A percentile compares a stretch with the other conserved stretches of the same genome.
Evolutionary conservation across 2,329 filamentous ascomycete genomes (phyloP).

Genomic region (Aspergillus phoenicis): DNA sequence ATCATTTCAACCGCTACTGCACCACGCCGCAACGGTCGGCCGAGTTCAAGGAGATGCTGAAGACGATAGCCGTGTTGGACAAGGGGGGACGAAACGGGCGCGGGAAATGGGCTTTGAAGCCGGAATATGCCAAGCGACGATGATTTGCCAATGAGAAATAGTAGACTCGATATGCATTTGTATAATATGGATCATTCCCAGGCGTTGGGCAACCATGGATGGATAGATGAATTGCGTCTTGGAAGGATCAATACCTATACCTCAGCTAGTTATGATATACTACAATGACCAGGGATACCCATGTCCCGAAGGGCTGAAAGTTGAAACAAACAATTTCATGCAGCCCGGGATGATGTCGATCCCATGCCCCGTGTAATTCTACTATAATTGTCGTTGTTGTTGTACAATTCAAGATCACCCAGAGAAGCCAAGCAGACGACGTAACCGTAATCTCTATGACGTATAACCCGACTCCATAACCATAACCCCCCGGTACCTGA

Average conservation of each 20-base stretch:
- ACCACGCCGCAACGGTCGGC: conserved; percentile 67
- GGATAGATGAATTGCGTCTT: background rate
- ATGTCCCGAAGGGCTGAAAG: background rate
- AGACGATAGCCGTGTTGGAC: conserved; percentile 73
- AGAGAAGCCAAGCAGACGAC: no score
- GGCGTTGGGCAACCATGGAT: background rate
- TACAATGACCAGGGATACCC: background rate
- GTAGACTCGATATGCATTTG: background rate
- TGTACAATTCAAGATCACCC: no score
- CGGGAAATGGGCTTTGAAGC: conserved; percentile 62
- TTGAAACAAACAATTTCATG: background rate
- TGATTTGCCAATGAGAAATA: background rate
- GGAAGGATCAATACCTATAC: background rate
- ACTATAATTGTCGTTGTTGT: no score
- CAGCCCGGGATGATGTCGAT: background rate
- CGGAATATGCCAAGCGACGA: conserved; percentile 50
- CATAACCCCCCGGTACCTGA: no score
- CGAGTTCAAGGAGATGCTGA: conserved; percentile 81
- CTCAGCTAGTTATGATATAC: no score
- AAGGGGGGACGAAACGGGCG: conserved; percentile 51
- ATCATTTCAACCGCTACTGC: conserved; percentile 85
- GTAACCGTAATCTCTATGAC: background rate
- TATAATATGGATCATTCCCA: background rate
- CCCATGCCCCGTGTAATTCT: background rate
- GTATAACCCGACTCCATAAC: background rate